A percentile compares a stretch with the other conserved stretches of the same genome.
Conservation (phyloP, 1,139 yeast species). For the Lodderomyces elongisporus region DNA sequence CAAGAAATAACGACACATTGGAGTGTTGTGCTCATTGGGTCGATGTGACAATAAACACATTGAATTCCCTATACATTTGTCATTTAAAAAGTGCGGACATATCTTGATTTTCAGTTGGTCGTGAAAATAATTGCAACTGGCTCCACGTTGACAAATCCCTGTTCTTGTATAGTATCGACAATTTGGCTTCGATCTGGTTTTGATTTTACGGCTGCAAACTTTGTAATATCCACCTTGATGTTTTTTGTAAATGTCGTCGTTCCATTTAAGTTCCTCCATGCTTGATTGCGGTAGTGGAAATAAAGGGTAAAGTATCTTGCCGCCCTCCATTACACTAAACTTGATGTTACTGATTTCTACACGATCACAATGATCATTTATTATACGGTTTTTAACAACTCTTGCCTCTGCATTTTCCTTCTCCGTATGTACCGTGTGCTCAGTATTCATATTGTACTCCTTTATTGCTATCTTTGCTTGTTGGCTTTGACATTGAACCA, state of each 20-base stretch:
- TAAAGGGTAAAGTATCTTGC: slow-evolving; percentile 26
- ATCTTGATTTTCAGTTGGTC: slow-evolving; percentile 45
- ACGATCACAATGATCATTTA: slow-evolving; percentile 26
- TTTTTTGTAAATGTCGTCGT: slow-evolving; percentile 22
- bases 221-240: slow-evolving; percentile 26
- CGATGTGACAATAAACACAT: slow-evolving; percentile 55
- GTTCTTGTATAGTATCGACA: slow-evolving; percentile 40
- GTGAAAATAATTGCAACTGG: slow-evolving; percentile 53
- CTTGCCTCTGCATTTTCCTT: slow-evolving; percentile 11
- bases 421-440: slow-evolving; percentile 13
- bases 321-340: slow-evolving; percentile 32
- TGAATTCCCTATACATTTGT: slow-evolving; percentile 43
- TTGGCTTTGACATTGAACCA: slow-evolving; percentile 4
- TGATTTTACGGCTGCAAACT: neutral
- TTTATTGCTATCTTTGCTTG: no score
- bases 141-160: slow-evolving; percentile 50
- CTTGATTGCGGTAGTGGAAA: slow-evolving; percentile 13
- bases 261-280: slow-evolving; percentile 24
- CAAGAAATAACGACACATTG: slow-evolving; percentile 54
- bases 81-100: slow-evolving; percentile 47
- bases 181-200: slow-evolving; percentile 13
- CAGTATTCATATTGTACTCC: slow-evolving; percentile 12
- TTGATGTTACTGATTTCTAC: slow-evolving; percentile 26
- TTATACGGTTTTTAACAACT: neutral
- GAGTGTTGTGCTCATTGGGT: slow-evolving; percentile 59